Percentiles rank a stretch among this genome's conserved stretches.
These are phyloP conservation scores for Podospora sp. DNA, from an alignment of 495 filamentous ascomycete genomes.

Conservation along the genomic window DNA sequence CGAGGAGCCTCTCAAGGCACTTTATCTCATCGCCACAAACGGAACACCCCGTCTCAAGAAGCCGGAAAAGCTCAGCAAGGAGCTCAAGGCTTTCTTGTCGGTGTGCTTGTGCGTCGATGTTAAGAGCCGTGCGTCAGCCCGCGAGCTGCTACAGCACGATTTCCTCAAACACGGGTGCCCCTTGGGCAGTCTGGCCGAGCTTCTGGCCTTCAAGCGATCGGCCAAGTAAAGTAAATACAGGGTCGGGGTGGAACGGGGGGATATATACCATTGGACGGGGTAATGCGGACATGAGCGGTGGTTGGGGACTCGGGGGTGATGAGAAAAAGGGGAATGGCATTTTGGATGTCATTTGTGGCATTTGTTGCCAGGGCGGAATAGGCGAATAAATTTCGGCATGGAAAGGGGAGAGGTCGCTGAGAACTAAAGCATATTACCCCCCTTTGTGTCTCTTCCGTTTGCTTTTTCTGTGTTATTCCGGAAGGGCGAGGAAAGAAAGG, in stretches of 20 bases:
- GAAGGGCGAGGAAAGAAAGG: not conserved
- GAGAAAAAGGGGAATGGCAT: not conserved
- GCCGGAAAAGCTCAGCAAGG: conserved; percentile 93
- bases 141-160: conserved; percentile 80
- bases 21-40: conserved; percentile 97
- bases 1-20: conserved; percentile 94
- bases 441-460: conserved; percentile 16
- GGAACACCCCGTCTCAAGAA: conserved; percentile 97
- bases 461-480: not conserved
- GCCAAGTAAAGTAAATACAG: conserved; percentile 44
- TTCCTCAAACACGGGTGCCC: conserved; percentile 80
- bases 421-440: conserved; percentile 15
- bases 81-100: conserved; percentile 92
- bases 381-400: conserved; percentile 3
- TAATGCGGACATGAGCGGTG: not conserved
- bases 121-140: conserved; percentile 86
- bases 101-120: conserved; percentile 97
- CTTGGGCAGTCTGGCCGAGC: conserved; percentile 75
- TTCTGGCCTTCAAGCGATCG: conserved; percentile 74
- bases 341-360: conserved; percentile 1
- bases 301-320: not conserved
- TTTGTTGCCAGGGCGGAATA: conserved; percentile 2
- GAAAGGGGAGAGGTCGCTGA: conserved; percentile 6
- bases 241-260: not conserved
- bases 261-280: not conserved